Evolutionary conservation across 345 rosid genomes (phyloP), one percentile per base, ranked within the genome.

Genomic region (Geranium rotundifolium): DNA sequence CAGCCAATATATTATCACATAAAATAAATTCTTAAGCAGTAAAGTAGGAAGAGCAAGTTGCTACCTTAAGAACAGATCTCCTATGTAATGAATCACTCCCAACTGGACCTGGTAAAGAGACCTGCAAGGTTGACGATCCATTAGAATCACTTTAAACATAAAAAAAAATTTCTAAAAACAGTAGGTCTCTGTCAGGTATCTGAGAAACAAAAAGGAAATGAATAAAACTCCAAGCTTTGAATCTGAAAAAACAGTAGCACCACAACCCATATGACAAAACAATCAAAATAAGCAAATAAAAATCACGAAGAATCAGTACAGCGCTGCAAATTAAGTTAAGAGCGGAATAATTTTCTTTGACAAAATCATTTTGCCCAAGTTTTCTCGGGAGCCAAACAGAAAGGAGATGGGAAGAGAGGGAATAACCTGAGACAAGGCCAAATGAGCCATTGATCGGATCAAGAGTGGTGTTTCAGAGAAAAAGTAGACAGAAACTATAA

Each of bases 61-160:
- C 10, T 31, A 86, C 92, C 85, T 77, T 84, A 54, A 76, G 65
- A 29, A 69, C 66, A 34, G 84, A 79, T 77, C 72, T 77, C 66
- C 73, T 74, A 0, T 63, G 58, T 60, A 76, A 23, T 1, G 77
- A 54, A 60, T 82, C 89, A 54, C 68, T 54, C 37, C 83, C 75
- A 50, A 74, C 61, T 23, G 83, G 79, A 65, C 61, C 78, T 56
- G 78, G 77, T 18, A 71, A 57, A 18, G 84, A 63, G 63, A 81
- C 76, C 86, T 86, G 84, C 61, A 52, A 13, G 54, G 10, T 19
- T 12, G 15, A 41, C 4, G n/a, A 14, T 15, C 69, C 19, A 41
- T 20, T 19, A 65, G 62, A 19, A 19, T 23, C 10, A 20, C 61
- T 16, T 55, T 27, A 46, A 27, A 61, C 37, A 29, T 16, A 61